Evolutionary conservation across 805 yeast species (phyloP).

Genomic region (Wickerhamiella kurtzmanii): DNA sequence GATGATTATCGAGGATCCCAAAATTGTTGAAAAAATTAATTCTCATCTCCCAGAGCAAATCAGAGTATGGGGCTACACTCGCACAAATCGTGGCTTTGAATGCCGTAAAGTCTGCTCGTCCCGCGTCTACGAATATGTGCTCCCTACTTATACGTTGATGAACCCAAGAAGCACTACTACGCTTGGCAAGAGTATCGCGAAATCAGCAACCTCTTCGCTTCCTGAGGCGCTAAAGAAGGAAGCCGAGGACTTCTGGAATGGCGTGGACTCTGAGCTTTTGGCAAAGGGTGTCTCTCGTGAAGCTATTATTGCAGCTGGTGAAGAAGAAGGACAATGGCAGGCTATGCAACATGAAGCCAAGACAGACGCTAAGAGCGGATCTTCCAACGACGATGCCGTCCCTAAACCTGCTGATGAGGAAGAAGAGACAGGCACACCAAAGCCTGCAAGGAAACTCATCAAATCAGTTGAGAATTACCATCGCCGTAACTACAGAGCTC

Average conservation of each 20-base stretch:
- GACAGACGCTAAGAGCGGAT: neutral
- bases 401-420: neutral
- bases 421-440: slow-evolving; percentile 6
- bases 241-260: slow-evolving; percentile 61
- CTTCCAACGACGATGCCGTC: no score
- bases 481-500: slow-evolving; percentile 57
- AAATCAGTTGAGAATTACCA: slow-evolving; percentile 51
- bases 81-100: slow-evolving; percentile 84
- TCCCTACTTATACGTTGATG: slow-evolving; percentile 81
- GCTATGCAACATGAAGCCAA: neutral
- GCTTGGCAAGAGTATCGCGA: slow-evolving; percentile 41
- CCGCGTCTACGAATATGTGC: slow-evolving; percentile 84
- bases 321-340: slow-evolving; percentile 7
- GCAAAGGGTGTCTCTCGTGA: slow-evolving; percentile 27
- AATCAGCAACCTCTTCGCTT: slow-evolving; percentile 22
- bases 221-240: slow-evolving; percentile 60
- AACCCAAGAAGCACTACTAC: slow-evolving; percentile 76
- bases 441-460: slow-evolving; percentile 30
- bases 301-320: slow-evolving; percentile 14
- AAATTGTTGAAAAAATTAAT: slow-evolving; percentile 63
- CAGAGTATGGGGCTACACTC: slow-evolving; percentile 82
- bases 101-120: slow-evolving; percentile 92
- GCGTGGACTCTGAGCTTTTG: slow-evolving; percentile 29
- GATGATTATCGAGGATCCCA: slow-evolving; percentile 69
- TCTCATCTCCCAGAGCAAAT: slow-evolving; percentile 67